These are phyloP conservation scores for Lactarius tabidus DNA, from an alignment of 768 basidiomycete species.

Conservation along the genomic window DNA sequence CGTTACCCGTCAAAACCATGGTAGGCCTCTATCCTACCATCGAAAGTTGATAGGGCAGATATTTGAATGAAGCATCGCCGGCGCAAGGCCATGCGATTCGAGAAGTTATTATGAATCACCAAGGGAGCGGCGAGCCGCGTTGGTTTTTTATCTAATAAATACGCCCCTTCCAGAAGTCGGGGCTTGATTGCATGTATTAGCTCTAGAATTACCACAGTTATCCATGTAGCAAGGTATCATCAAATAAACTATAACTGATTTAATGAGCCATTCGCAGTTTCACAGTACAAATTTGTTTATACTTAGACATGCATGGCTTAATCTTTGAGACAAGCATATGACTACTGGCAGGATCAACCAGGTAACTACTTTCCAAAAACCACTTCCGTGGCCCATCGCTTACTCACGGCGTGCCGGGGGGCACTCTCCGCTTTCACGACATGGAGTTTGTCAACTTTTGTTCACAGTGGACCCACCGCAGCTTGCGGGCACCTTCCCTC, in stretches of 20 bases:
- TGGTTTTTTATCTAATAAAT: conserved; percentile 63
- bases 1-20: conserved; percentile 77
- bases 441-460: too few species aligned
- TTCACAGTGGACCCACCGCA: too few species aligned
- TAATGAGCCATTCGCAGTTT: conserved; percentile 82
- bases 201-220: conserved; percentile 79
- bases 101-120: conserved; percentile 77
- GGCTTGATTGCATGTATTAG: conserved; percentile 43
- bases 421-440: too few species aligned
- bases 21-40: conserved; percentile 73
- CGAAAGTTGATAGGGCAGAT: conserved; percentile 75
- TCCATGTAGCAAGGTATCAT: conserved; percentile 72
- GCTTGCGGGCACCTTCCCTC: too few species aligned
- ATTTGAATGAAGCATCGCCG: conserved; percentile 67
- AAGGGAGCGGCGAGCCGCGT: conserved; percentile 56
- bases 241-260: conserved; percentile 82
- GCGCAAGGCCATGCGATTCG: conserved; percentile 70
- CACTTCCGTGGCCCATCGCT: too few species aligned
- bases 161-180: conserved; percentile 21
- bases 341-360: conserved; percentile 84
- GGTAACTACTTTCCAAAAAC: conserved; percentile 57
- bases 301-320: conserved; percentile 83
- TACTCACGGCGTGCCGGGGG: too few species aligned
- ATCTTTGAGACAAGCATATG: conserved; percentile 83
- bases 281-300: conserved; percentile 45